Percentiles rank a stretch among this genome's conserved stretches.
Conservation (phyloP, 805 yeast genomes). For the Myxozyma kluyveri region DNA sequence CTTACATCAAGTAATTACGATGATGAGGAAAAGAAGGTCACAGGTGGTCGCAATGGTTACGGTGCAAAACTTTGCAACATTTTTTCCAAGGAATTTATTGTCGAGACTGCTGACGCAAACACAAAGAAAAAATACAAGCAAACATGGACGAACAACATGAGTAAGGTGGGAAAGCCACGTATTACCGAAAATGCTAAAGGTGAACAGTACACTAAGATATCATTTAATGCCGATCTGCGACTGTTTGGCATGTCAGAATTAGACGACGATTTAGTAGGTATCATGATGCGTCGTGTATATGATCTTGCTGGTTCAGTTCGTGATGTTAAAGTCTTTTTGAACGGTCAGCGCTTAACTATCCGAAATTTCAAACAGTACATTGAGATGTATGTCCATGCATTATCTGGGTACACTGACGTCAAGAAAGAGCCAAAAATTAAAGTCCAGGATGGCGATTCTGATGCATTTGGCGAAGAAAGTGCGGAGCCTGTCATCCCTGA, state of each 20-base stretch:
- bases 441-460: slow-evolving; percentile 34
- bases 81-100: slow-evolving; percentile 78
- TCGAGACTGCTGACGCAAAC: slow-evolving; percentile 82
- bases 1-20: slow-evolving; percentile 95
- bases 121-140: slow-evolving; percentile 67
- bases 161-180: slow-evolving; percentile 67
- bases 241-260: slow-evolving; percentile 82
- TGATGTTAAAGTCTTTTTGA: slow-evolving; percentile 73
- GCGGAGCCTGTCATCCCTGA: slow-evolving; percentile 42
- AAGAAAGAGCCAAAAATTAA: slow-evolving; percentile 37
- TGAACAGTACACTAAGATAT: slow-evolving; percentile 78
- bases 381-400: slow-evolving; percentile 80
- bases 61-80: slow-evolving; percentile 98
- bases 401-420: slow-evolving; percentile 40
- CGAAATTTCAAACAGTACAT: slow-evolving; percentile 81
- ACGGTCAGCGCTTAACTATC: slow-evolving; percentile 68
- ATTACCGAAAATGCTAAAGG: slow-evolving; percentile 55
- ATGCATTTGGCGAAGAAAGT: slow-evolving; percentile 38
- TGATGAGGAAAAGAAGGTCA: slow-evolving; percentile 90
- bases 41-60: slow-evolving; percentile 98
- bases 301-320: slow-evolving; percentile 92
- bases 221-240: slow-evolving; percentile 81
- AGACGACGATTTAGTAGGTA: slow-evolving; percentile 79
- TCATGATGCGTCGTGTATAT: slow-evolving; percentile 87
- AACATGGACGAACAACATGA: slow-evolving; percentile 86